Percentiles rank a stretch among this genome's conserved stretches.
Evolutionary conservation across 768 basidiomycete species (phyloP).

Genomic region (Naematelia aurantialba): DNA sequence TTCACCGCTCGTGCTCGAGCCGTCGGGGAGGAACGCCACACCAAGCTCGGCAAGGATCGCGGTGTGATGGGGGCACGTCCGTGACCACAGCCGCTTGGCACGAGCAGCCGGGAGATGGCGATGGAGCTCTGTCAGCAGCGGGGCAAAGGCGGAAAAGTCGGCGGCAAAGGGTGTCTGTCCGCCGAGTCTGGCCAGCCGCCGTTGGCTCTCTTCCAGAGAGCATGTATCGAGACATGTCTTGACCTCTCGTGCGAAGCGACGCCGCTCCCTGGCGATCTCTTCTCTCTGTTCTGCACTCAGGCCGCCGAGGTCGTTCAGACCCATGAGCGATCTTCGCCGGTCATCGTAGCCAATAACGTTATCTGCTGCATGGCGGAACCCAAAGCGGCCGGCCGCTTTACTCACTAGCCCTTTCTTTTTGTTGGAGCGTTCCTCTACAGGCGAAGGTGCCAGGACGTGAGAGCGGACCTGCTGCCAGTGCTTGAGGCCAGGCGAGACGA

Average conservation of each 20-base stretch:
- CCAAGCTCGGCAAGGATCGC: slow-evolving; percentile 37
- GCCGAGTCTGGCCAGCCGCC: slow-evolving; percentile 25
- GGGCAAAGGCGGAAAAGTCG: slow-evolving; percentile 39
- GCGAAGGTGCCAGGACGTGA: slow-evolving; percentile 33
- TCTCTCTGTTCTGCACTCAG: slow-evolving; percentile 34
- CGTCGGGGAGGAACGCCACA: slow-evolving; percentile 24
- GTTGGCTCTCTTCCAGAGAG: slow-evolving; percentile 27
- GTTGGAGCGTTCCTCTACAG: slow-evolving; percentile 15
- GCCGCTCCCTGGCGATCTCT: slow-evolving; percentile 35
- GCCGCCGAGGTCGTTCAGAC: slow-evolving; percentile 17
- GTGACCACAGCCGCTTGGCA: slow-evolving; percentile 36
- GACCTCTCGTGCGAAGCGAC: slow-evolving; percentile 40
- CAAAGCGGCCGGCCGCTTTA: slow-evolving; percentile 39
- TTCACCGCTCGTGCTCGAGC: slow-evolving; percentile 24
- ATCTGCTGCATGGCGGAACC: slow-evolving; percentile 37
- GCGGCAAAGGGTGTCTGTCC: slow-evolving; percentile 19
- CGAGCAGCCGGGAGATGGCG: slow-evolving; percentile 36
- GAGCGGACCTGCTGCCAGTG: slow-evolving; percentile 44
- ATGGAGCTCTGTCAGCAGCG: slow-evolving; percentile 38
- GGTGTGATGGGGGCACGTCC: slow-evolving; percentile 41
- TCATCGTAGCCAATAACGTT: slow-evolving; percentile 33
- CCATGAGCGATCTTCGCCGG: slow-evolving; percentile 12
- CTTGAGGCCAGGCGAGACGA: slow-evolving; percentile 35
- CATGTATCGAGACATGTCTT: slow-evolving; percentile 39
- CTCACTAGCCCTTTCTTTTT: slow-evolving; percentile 33